Conservation (phyloP, 2,329 filamentous ascomycete species). For the Penicillium sp. region DNA sequence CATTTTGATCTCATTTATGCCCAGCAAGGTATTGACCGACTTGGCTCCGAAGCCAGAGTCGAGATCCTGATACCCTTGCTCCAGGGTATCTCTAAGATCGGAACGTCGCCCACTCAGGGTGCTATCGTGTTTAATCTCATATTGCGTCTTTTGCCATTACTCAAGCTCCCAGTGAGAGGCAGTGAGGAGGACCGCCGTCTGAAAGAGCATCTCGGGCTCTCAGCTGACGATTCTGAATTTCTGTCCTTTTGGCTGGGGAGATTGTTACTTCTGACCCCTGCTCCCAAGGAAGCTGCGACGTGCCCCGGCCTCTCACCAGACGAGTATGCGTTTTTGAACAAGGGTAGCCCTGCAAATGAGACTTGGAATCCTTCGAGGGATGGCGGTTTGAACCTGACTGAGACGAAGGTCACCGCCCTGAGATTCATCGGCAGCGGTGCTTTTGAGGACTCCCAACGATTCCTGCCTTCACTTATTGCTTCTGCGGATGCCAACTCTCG, state of each 20-base stretch:
- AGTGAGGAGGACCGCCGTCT: conserved; percentile 72
- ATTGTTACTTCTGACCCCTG: conserved; percentile 65
- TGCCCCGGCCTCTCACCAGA: conserved; percentile 61
- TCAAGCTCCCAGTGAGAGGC: conserved; percentile 65
- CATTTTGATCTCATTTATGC: conserved; percentile 88
- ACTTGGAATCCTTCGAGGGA: conserved; percentile 61
- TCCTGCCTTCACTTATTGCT: conserved; percentile 78
- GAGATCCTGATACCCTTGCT: conserved; percentile 69
- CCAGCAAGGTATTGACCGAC: conserved; percentile 70
- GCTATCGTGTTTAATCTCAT: conserved; percentile 77
- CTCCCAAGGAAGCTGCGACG: conserved; percentile 38
- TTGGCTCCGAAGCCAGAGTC: conserved; percentile 61
- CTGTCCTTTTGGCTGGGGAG: conserved; percentile 72
- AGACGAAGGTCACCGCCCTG: conserved; percentile 66
- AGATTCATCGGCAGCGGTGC: conserved; percentile 77
- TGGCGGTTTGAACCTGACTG: conserved; percentile 62
- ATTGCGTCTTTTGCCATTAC: conserved; percentile 68
- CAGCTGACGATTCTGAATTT: conserved; percentile 67
- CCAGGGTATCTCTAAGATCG: conserved; percentile 60
- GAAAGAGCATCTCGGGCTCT: conserved; percentile 62
- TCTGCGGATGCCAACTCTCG: conserved; percentile 77
- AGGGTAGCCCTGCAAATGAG: conserved; percentile 45
- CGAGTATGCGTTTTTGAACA: conserved; percentile 68
- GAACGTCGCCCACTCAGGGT: conserved; percentile 53
- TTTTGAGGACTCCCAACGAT: conserved; percentile 77